A percentile compares a stretch with the other conserved stretches of the same genome.
Conservation (phyloP, 495 filamentous ascomycete genomes). For the Aspergillus sclerotiicarbonarius region DNA sequence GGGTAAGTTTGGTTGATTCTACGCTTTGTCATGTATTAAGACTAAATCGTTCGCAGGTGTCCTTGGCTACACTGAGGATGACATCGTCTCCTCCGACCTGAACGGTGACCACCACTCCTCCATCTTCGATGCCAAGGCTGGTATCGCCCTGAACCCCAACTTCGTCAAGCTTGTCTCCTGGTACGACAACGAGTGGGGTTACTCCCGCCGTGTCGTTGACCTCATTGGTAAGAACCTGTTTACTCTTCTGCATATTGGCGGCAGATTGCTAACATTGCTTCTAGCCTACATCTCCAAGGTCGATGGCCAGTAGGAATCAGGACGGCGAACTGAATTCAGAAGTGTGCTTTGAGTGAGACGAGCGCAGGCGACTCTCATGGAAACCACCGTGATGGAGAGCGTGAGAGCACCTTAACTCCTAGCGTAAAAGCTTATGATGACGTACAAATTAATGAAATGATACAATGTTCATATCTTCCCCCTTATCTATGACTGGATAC, state of each 20-base stretch:
- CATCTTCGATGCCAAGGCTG: constrained; percentile 99
- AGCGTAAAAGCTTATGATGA: constrained; percentile 27
- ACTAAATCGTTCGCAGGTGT: constrained; percentile 61
- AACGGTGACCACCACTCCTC: constrained; percentile 89
- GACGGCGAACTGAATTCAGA: constrained; percentile 30
- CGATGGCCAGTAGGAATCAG: constrained; percentile 58
- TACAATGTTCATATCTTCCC: constrained; percentile 18
- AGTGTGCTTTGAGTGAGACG: constrained; percentile 36
- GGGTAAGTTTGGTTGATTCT: constrained; percentile 54
- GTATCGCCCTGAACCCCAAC: constrained; percentile 96
- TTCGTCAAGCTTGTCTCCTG: constrained; percentile 98
- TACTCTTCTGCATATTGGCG: not conserved
- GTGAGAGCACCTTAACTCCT: constrained; percentile 9
- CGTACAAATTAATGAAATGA: constrained; percentile 35
- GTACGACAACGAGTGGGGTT: constrained; percentile 98
- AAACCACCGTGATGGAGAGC: constrained; percentile 3
- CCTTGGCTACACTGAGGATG: constrained; percentile 94
- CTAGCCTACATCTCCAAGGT: constrained; percentile 84
- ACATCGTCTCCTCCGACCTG: constrained; percentile 89
- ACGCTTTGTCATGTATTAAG: not conserved
- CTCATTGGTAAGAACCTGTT: constrained; percentile 59
- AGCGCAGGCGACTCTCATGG: constrained; percentile 4
- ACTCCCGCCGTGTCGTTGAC: constrained; percentile 98
- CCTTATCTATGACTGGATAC: not conserved
- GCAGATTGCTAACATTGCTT: constrained; percentile 12